Percentiles rank a stretch among this genome's conserved stretches.
phyloP scores from a whole-genome alignment of 2,329 filamentous ascomycete species.

The Fusarium tanahbumbuense region DNA sequence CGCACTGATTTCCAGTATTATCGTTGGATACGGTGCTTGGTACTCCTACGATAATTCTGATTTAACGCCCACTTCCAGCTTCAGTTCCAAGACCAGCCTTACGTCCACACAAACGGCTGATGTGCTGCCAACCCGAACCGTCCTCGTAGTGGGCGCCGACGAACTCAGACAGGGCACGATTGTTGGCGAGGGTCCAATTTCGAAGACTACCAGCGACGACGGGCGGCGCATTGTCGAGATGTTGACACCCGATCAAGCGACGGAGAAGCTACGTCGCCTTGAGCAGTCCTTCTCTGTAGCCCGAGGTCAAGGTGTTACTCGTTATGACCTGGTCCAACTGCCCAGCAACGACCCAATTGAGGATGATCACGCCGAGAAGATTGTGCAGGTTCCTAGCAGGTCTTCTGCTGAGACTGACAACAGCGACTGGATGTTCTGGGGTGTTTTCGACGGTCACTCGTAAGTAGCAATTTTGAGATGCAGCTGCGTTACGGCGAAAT shows the following conservation, averaged over 20 bases:
- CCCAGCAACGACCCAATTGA: conserved; percentile 98
- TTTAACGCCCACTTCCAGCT: conserved; percentile 46
- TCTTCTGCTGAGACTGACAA: conserved; percentile 61
- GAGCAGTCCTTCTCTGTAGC: conserved; percentile 94
- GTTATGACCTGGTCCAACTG: conserved; percentile 94
- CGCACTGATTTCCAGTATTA: conserved; percentile 74
- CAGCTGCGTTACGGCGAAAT: not conserved
- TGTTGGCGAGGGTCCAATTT: conserved; percentile 85
- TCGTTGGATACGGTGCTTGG: conserved; percentile 80
- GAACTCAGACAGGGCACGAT: conserved; percentile 90
- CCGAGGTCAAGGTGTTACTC: conserved; percentile 87
- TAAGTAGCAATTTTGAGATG: conserved; percentile 57
- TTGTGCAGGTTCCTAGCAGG: conserved; percentile 84
- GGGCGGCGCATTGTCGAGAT: conserved; percentile 92
- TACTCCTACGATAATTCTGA: conserved; percentile 71
- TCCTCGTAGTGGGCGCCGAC: conserved; percentile 89
- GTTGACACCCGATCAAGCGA: conserved; percentile 94
- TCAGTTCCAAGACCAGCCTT: conserved; percentile 55
- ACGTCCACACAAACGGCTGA: conserved; percentile 55
- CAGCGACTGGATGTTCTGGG: conserved; percentile 99
- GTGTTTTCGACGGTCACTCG: conserved; percentile 97
- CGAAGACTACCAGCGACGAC: conserved; percentile 87
- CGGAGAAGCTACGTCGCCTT: conserved; percentile 85
- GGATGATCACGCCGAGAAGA: conserved; percentile 98
- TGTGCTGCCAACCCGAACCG: conserved; percentile 68